Conservation (phyloP, 2,329 filamentous ascomycete genomes). For the Didymella lethalis region DNA sequence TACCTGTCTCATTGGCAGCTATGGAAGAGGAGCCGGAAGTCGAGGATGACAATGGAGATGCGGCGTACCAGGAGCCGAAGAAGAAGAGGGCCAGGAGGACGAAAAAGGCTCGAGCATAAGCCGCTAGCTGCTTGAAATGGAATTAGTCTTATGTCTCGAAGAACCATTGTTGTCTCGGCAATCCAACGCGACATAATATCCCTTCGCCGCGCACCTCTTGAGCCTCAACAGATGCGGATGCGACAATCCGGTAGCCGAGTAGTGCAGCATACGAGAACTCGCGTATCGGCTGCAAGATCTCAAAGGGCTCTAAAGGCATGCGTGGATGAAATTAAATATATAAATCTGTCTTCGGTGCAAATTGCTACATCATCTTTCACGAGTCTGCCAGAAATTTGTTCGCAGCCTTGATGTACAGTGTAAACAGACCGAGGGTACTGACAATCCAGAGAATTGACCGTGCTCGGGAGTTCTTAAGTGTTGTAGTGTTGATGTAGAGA, state of each 20-base stretch:
- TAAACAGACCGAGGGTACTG: not conserved
- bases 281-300: too few species aligned
- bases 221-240: too few species aligned
- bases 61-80: conserved; percentile 38
- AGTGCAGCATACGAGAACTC: too few species aligned
- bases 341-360: too few species aligned
- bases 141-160: too few species aligned
- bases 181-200: too few species aligned
- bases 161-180: too few species aligned
- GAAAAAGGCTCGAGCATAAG: conserved; percentile 21
- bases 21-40: conserved; percentile 16
- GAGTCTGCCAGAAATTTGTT: not conserved
- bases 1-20: conserved; percentile 12
- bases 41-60: conserved; percentile 34
- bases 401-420: not conserved
- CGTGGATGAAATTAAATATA: too few species aligned
- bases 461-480: not conserved
- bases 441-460: not conserved
- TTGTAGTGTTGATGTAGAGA: not conserved
- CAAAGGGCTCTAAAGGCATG: too few species aligned
- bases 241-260: too few species aligned
- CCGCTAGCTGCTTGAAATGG: too few species aligned
- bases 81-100: conserved; percentile 34
- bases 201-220: too few species aligned
- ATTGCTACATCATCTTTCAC: not conserved